Conservation (phyloP, 2,329 filamentous ascomycete genomes). For the Aspergillus nomiae region DNA sequence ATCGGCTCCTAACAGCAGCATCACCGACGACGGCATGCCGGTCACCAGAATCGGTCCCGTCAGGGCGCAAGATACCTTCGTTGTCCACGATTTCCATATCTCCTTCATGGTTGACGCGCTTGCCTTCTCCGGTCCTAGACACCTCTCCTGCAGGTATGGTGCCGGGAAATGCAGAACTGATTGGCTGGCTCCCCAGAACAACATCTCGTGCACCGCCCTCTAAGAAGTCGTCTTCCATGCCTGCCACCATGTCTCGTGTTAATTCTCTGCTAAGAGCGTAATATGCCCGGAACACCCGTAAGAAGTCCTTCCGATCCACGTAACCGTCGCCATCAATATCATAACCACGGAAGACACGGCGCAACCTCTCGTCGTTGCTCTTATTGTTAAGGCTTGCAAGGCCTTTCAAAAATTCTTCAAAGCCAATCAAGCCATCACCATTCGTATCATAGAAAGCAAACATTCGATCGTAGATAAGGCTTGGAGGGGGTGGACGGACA, state of each 20-base stretch:
- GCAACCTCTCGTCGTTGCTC: constrained; percentile 65
- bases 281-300: constrained; percentile 89
- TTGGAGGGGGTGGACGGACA: constrained; percentile 75
- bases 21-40: constrained; percentile 63
- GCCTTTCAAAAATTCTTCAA: constrained; percentile 86
- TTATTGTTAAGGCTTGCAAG: constrained; percentile 66
- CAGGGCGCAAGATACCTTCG: constrained; percentile 61
- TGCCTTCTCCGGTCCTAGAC: constrained; percentile 66
- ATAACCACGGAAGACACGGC: constrained; percentile 81
- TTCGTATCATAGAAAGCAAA: constrained; percentile 96
- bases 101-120: constrained; percentile 63
- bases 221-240: constrained; percentile 74
- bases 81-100: constrained; percentile 66
- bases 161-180: constrained; percentile 77
- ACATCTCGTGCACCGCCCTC: constrained; percentile 76
- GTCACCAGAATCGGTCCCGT: constrained; percentile 61
- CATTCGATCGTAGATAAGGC: constrained; percentile 92
- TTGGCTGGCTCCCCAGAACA: constrained; percentile 71
- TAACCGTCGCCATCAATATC: constrained; percentile 88
- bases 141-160: constrained; percentile 65
- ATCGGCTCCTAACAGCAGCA: constrained; percentile 41
- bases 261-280: constrained; percentile 89
- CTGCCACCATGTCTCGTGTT: constrained; percentile 78
- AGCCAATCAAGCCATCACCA: constrained; percentile 83
- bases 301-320: constrained; percentile 81